Evolutionary conservation across 495 filamentous ascomycete species (phyloP).

Genomic region (Penicillium coprophilum): DNA sequence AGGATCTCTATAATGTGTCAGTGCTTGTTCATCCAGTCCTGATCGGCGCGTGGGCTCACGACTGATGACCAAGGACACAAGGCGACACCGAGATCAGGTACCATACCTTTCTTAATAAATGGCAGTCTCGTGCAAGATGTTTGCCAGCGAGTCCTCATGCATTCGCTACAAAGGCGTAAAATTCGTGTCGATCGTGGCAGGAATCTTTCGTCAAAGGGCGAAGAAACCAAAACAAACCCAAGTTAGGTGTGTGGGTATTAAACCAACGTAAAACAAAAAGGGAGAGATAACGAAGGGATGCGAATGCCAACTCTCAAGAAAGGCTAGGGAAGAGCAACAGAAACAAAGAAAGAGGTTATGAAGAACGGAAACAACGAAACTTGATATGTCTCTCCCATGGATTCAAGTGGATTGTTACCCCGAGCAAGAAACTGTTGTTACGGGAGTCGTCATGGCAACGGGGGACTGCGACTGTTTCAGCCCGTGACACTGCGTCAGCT

Average conservation of each 20-base stretch:
- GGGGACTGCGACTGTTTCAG: constrained; percentile 1
- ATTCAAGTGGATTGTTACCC: constrained; percentile 31
- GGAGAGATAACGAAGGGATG: constrained; percentile 30
- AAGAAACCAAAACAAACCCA: constrained; percentile 11
- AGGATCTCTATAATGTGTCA: constrained; percentile 19
- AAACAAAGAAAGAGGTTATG: constrained; percentile 21
- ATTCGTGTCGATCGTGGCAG: constrained; percentile 38
- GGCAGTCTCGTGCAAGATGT: constrained; percentile 21
- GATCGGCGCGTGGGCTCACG: constrained; percentile 4
- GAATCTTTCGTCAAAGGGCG: constrained; percentile 22
- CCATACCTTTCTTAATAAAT: constrained; percentile 28
- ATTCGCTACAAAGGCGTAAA: constrained; percentile 16
- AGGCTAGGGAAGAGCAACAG: constrained; percentile 12
- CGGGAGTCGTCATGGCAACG: constrained; percentile 44
- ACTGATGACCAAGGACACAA: not conserved
- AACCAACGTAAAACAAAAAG: constrained; percentile 8
- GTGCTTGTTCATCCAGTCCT: constrained; percentile 8
- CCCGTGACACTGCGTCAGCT: constrained; percentile 10
- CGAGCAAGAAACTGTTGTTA: constrained; percentile 33
- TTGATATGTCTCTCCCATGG: constrained; percentile 34
- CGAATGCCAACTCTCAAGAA: constrained; percentile 8
- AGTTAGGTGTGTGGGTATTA: not conserved
- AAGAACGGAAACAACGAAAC: constrained; percentile 21
- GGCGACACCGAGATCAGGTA: constrained; percentile 2
- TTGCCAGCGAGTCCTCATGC: constrained; percentile 22